A percentile compares a stretch with the other conserved stretches of the same genome.
These are phyloP conservation scores for Quercus tomentella DNA, from an alignment of 331 rosid species.

Conservation along the genomic window DNA sequence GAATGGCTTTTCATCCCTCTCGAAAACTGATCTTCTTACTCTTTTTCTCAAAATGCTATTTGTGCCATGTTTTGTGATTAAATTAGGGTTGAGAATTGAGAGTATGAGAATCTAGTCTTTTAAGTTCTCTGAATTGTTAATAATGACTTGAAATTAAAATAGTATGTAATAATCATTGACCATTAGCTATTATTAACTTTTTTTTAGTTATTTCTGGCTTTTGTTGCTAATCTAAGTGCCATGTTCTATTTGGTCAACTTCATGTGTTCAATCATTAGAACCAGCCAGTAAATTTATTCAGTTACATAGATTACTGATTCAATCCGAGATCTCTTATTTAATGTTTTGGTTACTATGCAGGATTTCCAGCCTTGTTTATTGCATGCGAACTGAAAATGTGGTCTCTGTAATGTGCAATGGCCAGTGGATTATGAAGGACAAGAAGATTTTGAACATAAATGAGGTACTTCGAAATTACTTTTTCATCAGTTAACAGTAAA, in stretches of 20 bases:
- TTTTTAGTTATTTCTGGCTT: not conserved
- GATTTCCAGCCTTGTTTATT: constrained; percentile 74
- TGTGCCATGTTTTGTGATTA: not conserved
- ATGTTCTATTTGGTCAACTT: constrained; percentile 5
- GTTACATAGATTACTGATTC: not conserved
- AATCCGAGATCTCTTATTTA: constrained; percentile 6
- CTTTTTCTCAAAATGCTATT: not conserved
- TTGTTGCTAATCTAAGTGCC: not conserved
- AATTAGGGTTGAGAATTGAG: not conserved
- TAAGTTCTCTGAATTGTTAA: not conserved
- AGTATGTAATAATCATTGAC: not conserved
- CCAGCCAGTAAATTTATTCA: not conserved
- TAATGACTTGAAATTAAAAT: not conserved
- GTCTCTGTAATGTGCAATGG: constrained; percentile 85
- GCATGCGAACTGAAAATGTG: constrained; percentile 81
- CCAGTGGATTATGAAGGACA: constrained; percentile 82
- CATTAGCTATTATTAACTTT: not conserved
- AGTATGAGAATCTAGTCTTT: not conserved
- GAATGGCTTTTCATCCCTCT: not conserved
- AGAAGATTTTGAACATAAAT: constrained; percentile 58
- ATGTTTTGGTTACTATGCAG: constrained; percentile 42
- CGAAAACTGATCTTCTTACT: not conserved
- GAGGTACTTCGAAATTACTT: constrained; percentile 47
- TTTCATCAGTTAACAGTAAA: not conserved
- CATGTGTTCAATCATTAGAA: not conserved